Base-by-base conservation (phyloP, 2,329 filamentous ascomycete genomes). In the Fusarium marasasianum region DNA sequence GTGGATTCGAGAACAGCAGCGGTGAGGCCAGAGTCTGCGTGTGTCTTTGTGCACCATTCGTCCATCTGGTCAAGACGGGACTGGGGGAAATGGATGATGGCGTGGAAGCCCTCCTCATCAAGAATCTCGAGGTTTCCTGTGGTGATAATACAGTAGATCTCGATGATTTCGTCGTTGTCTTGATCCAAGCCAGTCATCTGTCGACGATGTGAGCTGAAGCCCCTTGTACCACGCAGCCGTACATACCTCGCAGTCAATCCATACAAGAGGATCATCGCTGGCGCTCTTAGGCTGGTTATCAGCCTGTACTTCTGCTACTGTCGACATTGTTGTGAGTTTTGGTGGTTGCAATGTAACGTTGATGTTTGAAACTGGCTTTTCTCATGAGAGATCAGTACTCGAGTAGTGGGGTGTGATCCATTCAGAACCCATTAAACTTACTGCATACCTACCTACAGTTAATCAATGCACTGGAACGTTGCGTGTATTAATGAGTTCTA, bases 111-210 rank as follows among this genome's bases (percentile, higher is more conserved):
- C 38, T 87, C 82, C 31, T 91, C 85, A 69, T 98, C 94, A 33
- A 97, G 83, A 40, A 97, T 82, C 65, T 93, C 89, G 26, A 99
- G 89, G 70, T 94, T 86, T 60, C 91, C 89, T 76, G 95, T 93
- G 13, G 96, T 99, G 80, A 99, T 90, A 83, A 97, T 92, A 84
- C 95, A 98, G 82, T 93, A 96, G 65, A 98, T 93, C 78, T 97
- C 95, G 79, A 98, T 91, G 79, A 98, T 96, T 63, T 92, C 91
- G 80, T 98, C 96, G 38, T 86, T 90, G 67, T 93, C 89, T 4
- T 91, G 87, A 82, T 98, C 88, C n/a, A 85, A 79, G 17, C 83
- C 83, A n/a, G 83, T 98, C 96, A 99, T 99, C 94, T 97, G 76
- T 51, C 50, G 17, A 48, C 22, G 24, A 67, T 59, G 55, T 76